These are phyloP conservation scores for Botryotinia narcissicola DNA, from an alignment of 2,329 filamentous ascomycete genomes.

Conservation along the genomic window DNA sequence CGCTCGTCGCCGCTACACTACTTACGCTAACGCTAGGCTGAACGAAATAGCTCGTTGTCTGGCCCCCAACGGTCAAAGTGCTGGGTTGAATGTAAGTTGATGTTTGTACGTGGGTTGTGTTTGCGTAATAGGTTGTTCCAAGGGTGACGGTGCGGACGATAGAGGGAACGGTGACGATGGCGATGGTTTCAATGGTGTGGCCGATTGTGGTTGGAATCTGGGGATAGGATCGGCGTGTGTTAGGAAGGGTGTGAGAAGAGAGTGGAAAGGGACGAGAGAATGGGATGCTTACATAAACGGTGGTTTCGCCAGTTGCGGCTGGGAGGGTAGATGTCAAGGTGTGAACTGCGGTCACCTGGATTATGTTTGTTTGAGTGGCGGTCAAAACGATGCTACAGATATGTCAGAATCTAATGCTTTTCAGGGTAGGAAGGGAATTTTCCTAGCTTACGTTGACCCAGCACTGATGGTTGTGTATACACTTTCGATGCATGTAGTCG, in stretches of 20 bases:
- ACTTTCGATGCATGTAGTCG: slow-evolving; percentile 39
- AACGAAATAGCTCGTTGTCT: not conserved
- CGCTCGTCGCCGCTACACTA: not conserved
- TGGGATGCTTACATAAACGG: slow-evolving; percentile 19
- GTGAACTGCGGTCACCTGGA: slow-evolving; percentile 42
- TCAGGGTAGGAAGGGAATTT: accelerated
- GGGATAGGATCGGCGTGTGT: slow-evolving; percentile 26
- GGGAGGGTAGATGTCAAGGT: slow-evolving; percentile 31
- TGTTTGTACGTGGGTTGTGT: not conserved
- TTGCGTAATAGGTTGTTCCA: slow-evolving; percentile 2
- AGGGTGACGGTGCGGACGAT: slow-evolving; percentile 28
- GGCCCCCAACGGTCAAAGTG: not conserved
- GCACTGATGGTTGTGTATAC: slow-evolving; percentile 36
- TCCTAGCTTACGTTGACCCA: slow-evolving; percentile 36
- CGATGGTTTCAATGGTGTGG: slow-evolving; percentile 30
- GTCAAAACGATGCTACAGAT: slow-evolving; percentile 38
- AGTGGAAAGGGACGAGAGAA: not conserved
- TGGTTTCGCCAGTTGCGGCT: slow-evolving; percentile 32
- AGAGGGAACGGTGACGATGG: slow-evolving; percentile 31
- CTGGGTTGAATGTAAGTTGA: not conserved
- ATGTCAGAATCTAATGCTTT: not conserved
- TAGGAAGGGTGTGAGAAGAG: too few species aligned
- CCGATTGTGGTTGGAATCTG: slow-evolving; percentile 21
- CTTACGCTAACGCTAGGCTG: slow-evolving; percentile 19
- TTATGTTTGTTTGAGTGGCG: slow-evolving; percentile 45